These are phyloP conservation scores for Aspergillus affinis DNA, from an alignment of 495 filamentous ascomycete genomes.

Conservation along the genomic window DNA sequence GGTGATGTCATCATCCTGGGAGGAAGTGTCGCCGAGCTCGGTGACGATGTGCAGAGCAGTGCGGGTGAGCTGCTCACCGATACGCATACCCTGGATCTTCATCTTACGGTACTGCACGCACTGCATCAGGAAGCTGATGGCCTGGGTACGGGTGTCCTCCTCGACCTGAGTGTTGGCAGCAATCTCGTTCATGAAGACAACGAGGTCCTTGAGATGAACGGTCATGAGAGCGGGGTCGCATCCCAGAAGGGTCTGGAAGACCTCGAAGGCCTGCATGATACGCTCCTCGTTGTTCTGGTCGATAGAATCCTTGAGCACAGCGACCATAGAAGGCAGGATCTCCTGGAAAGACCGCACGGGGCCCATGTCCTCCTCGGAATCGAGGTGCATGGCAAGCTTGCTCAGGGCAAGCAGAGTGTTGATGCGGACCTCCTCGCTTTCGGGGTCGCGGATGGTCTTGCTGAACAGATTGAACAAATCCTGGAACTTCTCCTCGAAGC, in stretches of 20 bases:
- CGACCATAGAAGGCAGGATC: constrained; percentile 83
- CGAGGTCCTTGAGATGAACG: constrained; percentile 82
- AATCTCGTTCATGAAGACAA: constrained; percentile 92
- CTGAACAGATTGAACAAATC: constrained; percentile 81
- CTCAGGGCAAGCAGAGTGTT: constrained; percentile 95
- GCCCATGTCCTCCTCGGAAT: constrained; percentile 76
- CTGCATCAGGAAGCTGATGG: constrained; percentile 91
- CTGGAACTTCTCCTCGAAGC: constrained; percentile 70
- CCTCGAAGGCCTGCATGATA: constrained; percentile 86
- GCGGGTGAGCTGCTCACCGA: constrained; percentile 81
- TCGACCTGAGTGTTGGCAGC: constrained; percentile 70
- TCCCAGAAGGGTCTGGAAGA: constrained; percentile 92
- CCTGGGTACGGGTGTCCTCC: constrained; percentile 84
- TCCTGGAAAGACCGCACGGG: constrained; percentile 71
- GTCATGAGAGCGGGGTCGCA: constrained; percentile 84
- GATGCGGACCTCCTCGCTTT: constrained; percentile 87
- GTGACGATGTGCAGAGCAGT: constrained; percentile 85
- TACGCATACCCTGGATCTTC: constrained; percentile 84
- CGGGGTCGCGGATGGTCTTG: constrained; percentile 84
- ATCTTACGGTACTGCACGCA: constrained; percentile 87
- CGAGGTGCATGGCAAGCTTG: constrained; percentile 81
- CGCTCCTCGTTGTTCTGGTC: constrained; percentile 78
- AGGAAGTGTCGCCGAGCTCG: constrained; percentile 71
- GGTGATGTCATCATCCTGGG: constrained; percentile 83
- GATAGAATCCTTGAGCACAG: constrained; percentile 80